Evolutionary conservation across 768 basidiomycete species (phyloP).

Genomic region (Sarcomyxa edulis): DNA sequence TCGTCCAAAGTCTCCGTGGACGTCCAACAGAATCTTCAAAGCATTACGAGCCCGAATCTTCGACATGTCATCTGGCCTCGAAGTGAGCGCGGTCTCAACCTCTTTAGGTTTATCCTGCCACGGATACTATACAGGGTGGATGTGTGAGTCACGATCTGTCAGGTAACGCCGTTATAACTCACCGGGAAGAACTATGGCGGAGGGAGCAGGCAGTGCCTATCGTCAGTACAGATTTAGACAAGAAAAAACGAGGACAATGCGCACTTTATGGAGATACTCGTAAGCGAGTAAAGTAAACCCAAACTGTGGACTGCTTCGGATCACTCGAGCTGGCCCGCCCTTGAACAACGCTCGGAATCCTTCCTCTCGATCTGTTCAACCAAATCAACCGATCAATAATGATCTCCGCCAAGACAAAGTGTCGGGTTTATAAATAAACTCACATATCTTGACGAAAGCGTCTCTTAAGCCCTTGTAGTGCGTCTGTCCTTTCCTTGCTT

Average conservation of each 20-base stretch:
- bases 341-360: constrained; percentile 89
- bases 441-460: constrained; percentile 88
- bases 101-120: constrained; percentile 65
- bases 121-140: constrained; percentile 56
- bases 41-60: constrained; percentile 92
- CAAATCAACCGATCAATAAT: not conserved
- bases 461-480: constrained; percentile 87
- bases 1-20: constrained; percentile 84
- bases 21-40: constrained; percentile 84
- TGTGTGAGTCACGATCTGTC: not conserved
- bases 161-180: not conserved
- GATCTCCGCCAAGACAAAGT: constrained; percentile 6
- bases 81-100: constrained; percentile 61
- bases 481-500: constrained; percentile 87
- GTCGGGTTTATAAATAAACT: constrained; percentile 24
- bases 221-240: constrained; percentile 1
- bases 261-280: constrained; percentile 60
- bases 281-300: constrained; percentile 87
- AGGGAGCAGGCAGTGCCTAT: constrained; percentile 1
- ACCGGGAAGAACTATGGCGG: constrained; percentile 9
- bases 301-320: constrained; percentile 90
- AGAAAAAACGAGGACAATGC: constrained; percentile 5
- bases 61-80: constrained; percentile 77
- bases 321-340: constrained; percentile 82
- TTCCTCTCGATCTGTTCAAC: constrained; percentile 70